Base-by-base conservation (phyloP, 73 alveolate genomes). In the Paramecium pentaurelia region DNA sequence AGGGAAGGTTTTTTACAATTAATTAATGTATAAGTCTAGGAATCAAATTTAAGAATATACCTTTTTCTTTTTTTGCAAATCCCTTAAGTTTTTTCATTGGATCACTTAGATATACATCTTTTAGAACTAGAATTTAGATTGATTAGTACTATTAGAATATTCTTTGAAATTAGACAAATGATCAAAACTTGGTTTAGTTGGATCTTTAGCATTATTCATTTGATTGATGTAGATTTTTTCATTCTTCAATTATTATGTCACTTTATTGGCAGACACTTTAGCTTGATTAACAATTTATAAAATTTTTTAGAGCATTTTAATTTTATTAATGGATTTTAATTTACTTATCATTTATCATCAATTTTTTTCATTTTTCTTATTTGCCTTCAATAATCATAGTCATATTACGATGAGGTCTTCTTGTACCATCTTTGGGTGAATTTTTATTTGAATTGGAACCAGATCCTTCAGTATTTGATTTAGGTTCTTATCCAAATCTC, bases 271-370 rank as follows among this genome's bases (percentile, higher is more conserved):
- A 16, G 30, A 30, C 8, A 30, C 64, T 38, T 75, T 75, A 25
- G 60, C 58, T 75, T 30, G 36, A 20, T 75, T 75, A 20, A 42
- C 88, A 34, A 75, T 75, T 75, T 75, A 75, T 75, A 75, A 75
- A 38, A 75, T 30, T 75, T 75, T 75, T 28, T 75, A 42, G 34
- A 75, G 30, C 88, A 75, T 75, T 22, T 38, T 30, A 22, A 75
- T 32, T 68, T 32, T 32, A 68, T 68, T 30, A 75, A 38, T 38
- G 34, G 36, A 38, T 38, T 75, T 75, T 16, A 38, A 16, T 36
- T 11, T 75, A 34, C 27, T 28, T 14, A 68, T 68, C 47, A 68
- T 4, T 68, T 68, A 36, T 36, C 28, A 54, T 54, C 70, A 54
- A 18, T 40, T 54, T 54, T 18, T 54, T 54, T 54, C 70, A 64